These are phyloP conservation scores for Sorghum bicolor DNA, from an alignment of 176 grass and related monocot genomes.

Conservation along the genomic window DNA sequence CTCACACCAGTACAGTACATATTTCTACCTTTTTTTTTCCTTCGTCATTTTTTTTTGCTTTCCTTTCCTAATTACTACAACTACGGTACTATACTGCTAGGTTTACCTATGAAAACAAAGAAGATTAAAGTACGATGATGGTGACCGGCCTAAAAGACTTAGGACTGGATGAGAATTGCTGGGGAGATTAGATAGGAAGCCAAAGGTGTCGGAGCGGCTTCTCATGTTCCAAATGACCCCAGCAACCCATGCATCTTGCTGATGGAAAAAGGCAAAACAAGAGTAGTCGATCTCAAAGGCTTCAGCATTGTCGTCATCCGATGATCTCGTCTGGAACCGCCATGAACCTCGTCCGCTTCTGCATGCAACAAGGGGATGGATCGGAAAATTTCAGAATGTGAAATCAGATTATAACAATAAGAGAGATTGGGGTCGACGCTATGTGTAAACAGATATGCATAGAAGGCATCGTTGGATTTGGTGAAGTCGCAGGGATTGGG, in stretches of 20 bases:
- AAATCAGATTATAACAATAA: background rate
- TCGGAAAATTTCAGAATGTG: background rate
- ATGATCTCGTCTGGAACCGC: slow-evolving; percentile 81
- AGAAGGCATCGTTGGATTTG: background rate
- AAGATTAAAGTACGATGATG: background rate
- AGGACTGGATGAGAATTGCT: background rate
- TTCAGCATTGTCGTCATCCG: slow-evolving; percentile 24
- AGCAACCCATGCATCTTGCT: slow-evolving; percentile 1
- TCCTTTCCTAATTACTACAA: background rate
- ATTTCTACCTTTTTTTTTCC: background rate
- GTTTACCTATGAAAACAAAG: background rate
- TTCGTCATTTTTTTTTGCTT: background rate
- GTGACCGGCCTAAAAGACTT: background rate
- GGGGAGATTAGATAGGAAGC: slow-evolving; percentile 71
- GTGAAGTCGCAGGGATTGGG: background rate
- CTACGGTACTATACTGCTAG: background rate
- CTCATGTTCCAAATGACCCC: slow-evolving; percentile 56
- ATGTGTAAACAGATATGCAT: background rate
- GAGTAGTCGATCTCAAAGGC: background rate
- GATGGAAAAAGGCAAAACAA: background rate
- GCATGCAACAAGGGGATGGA: background rate
- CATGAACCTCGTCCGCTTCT: slow-evolving; percentile 88
- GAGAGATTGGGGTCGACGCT: background rate
- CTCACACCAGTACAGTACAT: slow-evolving; percentile 14
- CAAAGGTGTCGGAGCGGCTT: slow-evolving; percentile 52